These are phyloP conservation scores for Pezicula rhizophila DNA, from an alignment of 2,329 filamentous ascomycete genomes.

Conservation along the genomic window DNA sequence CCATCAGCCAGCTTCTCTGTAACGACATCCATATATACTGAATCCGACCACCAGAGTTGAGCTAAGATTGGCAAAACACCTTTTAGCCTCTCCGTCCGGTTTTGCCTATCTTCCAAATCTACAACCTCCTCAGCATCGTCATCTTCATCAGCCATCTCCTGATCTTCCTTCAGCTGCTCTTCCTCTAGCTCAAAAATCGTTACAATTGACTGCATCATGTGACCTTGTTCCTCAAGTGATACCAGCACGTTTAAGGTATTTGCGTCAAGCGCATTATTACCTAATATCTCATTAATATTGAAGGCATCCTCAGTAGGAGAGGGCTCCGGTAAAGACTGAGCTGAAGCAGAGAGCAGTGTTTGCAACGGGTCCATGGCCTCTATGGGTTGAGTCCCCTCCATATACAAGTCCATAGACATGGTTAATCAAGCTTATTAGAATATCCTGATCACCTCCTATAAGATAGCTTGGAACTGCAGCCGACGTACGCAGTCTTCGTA, in stretches of 20 bases:
- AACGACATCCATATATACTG: slow-evolving; percentile 37
- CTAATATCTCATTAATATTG: neutral
- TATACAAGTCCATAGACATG: neutral
- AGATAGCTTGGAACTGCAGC: no score
- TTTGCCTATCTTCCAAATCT: slow-evolving; percentile 22
- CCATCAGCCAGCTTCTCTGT: slow-evolving; percentile 49
- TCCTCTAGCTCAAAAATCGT: slow-evolving; percentile 17
- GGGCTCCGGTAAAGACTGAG: neutral
- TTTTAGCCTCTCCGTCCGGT: slow-evolving; percentile 22
- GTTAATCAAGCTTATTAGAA: neutral
- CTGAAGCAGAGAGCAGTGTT: neutral
- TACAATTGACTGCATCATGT: slow-evolving; percentile 13
- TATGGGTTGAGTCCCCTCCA: neutral
- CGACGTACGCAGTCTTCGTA: no score
- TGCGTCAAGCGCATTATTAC: neutral
- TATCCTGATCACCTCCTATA: no score
- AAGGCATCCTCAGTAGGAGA: neutral
- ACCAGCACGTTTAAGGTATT: neutral
- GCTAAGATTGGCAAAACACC: slow-evolving; percentile 17
- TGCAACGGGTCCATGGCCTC: neutral
- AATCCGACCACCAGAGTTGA: slow-evolving; percentile 35
- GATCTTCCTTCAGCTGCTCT: slow-evolving; percentile 4
- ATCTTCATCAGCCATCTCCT: slow-evolving; percentile 12
- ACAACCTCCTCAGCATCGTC: slow-evolving; percentile 17
- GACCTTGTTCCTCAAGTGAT: slow-evolving; percentile 8